Evolutionary conservation across 148 eudicot species (phyloP), one percentile per base, ranked within the genome.

Genomic region (Beta vulgaris): DNA sequence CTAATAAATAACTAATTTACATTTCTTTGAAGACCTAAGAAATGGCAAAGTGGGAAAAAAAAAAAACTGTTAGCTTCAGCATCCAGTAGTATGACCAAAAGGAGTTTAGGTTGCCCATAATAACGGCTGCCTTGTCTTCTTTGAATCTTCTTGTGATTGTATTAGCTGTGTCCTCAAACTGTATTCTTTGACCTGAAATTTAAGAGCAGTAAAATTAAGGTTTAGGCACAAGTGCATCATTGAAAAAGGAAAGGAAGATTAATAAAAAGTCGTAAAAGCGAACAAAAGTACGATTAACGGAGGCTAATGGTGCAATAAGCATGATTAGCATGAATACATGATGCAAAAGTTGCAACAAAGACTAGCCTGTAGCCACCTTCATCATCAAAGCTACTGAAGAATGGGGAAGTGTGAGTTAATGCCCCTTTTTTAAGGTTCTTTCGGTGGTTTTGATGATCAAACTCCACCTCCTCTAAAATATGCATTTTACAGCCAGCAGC

Each of bases 131-230:
- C 44, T 77, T 59, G 80, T 83, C 75, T 77, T 80, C 80, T 74
- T 74, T 72, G 57, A 62, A 80, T 78, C 83, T 87, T 85, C 78
- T 68, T 73, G 86, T 60, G 79, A 78, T 82, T 91, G 97, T 85
- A 90, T 68, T 58, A 88, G 81, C 74, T 91, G 90, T 31, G 89
- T 88, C 82, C 86, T 75, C 34, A 91, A 84, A 88, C 92, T 87
- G 85, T 84, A 82, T 80, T 88, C 91, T 69, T 80, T 82, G 61
- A 88, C 90, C 92, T 88, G n/a, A n/a, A n/a, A 83, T 32, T 54
- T 61, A 21, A 35, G 3, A 61, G 32, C 25, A 73, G 69, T 48
- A 35, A 32, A 55, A 12, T n/a, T 18, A 75, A 73, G 6, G 2
- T 23, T 73, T 36, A 74, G 62, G 10, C 13, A 46, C 59, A 16